A percentile compares a stretch with the other conserved stretches of the same genome.
Evolutionary conservation across 1,139 yeast genomes (phyloP).

Genomic region (Eremothecium coryli): DNA sequence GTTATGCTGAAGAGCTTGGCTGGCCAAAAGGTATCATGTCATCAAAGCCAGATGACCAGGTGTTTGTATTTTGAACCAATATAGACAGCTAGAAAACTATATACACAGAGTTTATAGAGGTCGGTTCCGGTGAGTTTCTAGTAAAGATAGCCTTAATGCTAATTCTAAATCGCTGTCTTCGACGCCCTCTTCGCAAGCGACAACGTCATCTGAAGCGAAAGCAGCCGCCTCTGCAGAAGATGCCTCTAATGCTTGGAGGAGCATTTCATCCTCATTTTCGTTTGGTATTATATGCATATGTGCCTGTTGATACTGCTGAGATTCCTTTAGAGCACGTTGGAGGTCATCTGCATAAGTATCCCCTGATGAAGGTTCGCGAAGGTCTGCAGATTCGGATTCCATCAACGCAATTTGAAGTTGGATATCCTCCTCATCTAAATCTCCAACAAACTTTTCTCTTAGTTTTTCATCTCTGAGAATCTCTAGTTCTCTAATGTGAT

Average conservation of each 20-base stretch:
- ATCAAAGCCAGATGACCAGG: conserved; percentile 52
- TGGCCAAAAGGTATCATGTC: conserved; percentile 47
- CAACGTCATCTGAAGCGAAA: too few relatives aligned
- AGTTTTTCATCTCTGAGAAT: conserved; percentile 18
- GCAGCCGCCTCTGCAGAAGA: conserved; percentile 26
- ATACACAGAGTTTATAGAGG: too few relatives aligned
- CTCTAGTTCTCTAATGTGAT: conserved; percentile 18
- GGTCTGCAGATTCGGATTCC: conserved; percentile 25
- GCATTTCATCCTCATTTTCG: conserved; percentile 30
- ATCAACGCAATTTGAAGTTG: conserved; percentile 37
- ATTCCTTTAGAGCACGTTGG: conserved; percentile 21
- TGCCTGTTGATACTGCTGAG: conserved; percentile 36
- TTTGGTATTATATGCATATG: conserved; percentile 10
- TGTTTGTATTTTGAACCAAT: conserved; percentile 50
- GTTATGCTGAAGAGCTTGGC: conserved; percentile 48
- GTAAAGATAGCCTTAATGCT: too few relatives aligned
- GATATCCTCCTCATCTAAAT: conserved; percentile 35
- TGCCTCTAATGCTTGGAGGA: conserved; percentile 32
- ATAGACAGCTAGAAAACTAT: not conserved
- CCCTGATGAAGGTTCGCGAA: conserved; percentile 2
- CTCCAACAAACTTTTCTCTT: conserved; percentile 28
- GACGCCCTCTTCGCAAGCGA: too few relatives aligned
- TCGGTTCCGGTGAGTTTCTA: too few relatives aligned
- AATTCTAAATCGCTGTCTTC: too few relatives aligned
- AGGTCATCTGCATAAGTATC: conserved; percentile 19